These are phyloP conservation scores for Austroboletus festivus DNA, from an alignment of 768 basidiomycete species.

Conservation along the genomic window DNA sequence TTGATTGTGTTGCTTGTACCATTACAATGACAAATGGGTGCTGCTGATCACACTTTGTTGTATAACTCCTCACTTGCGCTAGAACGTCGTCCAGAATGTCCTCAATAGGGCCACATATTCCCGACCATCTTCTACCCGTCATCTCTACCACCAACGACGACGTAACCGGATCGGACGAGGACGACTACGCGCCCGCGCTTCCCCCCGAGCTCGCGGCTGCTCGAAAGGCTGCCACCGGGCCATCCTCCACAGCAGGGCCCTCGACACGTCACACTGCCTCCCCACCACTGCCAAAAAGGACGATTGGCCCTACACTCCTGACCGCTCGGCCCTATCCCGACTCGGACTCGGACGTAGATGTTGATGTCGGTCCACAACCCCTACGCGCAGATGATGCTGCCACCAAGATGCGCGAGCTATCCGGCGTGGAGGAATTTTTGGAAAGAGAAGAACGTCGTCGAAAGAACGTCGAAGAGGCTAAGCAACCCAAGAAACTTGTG, in stretches of 20 bases:
- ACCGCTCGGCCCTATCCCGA: constrained; percentile 39
- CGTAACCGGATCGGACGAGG: constrained; percentile 41
- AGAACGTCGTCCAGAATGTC: constrained; percentile 35
- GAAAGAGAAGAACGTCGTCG: constrained; percentile 78
- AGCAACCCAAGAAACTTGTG: constrained; percentile 71
- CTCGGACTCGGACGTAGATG: constrained; percentile 70
- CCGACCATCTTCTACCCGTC: constrained; percentile 41
- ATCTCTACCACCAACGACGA: constrained; percentile 20
- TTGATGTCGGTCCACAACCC: constrained; percentile 86
- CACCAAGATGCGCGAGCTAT: constrained; percentile 38
- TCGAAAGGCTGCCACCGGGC: constrained; percentile 31
- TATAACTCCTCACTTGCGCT: background rate
- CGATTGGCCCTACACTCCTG: constrained; percentile 55
- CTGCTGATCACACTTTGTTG: too few species aligned
- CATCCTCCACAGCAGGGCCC: constrained; percentile 24
- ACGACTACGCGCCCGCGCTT: constrained; percentile 69
- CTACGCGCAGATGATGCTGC: constrained; percentile 44
- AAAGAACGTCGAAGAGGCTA: constrained; percentile 74
- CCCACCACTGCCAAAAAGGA: constrained; percentile 29
- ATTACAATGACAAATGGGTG: too few species aligned
- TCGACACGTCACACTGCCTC: constrained; percentile 21
- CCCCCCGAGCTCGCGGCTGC: constrained; percentile 65
- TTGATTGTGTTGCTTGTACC: too few species aligned
- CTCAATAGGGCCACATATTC: constrained; percentile 56
- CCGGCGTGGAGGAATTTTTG: constrained; percentile 79